Evolutionary conservation across 768 basidiomycete genomes (phyloP).

Genomic region (Megacollybia marginata): DNA sequence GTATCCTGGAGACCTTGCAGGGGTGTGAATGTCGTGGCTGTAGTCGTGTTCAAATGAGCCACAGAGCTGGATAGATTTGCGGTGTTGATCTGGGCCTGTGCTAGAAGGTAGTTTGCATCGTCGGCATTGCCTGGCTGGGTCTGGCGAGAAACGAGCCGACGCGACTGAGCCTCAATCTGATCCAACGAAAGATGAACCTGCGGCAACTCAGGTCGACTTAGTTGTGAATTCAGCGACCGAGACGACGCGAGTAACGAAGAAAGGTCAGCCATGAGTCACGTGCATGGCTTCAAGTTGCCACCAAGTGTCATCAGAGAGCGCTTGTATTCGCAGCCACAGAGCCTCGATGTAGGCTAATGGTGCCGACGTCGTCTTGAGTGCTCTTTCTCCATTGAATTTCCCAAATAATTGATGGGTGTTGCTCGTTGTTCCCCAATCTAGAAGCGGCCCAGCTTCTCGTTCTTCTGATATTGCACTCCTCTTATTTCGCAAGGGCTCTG

Average conservation of each 20-base stretch:
- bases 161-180: conserved; percentile 91
- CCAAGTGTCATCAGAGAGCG: too few relatives aligned
- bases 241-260: conserved; percentile 68
- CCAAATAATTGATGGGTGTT: too few relatives aligned
- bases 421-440: too few relatives aligned
- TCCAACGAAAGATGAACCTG: conserved; percentile 85
- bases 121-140: conserved; percentile 55
- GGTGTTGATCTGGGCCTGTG: conserved; percentile 90
- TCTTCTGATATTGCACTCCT: too few relatives aligned
- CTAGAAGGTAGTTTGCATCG: conserved; percentile 83
- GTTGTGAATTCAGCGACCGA: conserved; percentile 67
- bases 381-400: too few relatives aligned
- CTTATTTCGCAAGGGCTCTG: too few relatives aligned
- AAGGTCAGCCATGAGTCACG: conserved; percentile 34
- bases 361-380: too few relatives aligned
- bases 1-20: conserved; percentile 92
- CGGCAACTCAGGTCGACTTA: conserved; percentile 77
- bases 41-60: conserved; percentile 70
- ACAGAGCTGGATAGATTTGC: conserved; percentile 81
- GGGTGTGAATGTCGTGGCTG: conserved; percentile 65
- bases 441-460: too few relatives aligned
- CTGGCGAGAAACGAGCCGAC: conserved; percentile 72
- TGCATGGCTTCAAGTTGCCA: too few relatives aligned
- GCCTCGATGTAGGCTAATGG: too few relatives aligned
- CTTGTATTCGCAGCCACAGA: too few relatives aligned